These are phyloP conservation scores for Acanthamoeba triangularis DNA, from an alignment of 208 protist species.

Conservation along the genomic window DNA sequence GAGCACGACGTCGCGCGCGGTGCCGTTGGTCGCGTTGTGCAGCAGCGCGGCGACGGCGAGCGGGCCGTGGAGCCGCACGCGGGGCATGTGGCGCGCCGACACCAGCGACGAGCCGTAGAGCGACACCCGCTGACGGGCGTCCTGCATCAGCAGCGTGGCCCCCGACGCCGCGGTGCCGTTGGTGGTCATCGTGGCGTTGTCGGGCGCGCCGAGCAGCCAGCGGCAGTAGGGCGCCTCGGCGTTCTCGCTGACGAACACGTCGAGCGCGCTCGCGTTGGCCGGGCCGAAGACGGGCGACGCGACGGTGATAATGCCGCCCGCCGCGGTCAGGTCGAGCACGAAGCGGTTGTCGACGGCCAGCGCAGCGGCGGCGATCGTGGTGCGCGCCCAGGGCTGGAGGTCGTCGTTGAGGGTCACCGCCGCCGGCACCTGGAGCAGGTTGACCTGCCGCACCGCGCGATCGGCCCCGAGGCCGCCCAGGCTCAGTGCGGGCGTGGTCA, in stretches of 20 bases:
- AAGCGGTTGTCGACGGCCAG: conserved; percentile 9
- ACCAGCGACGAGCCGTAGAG: conserved; percentile 16
- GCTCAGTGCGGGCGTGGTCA: background rate
- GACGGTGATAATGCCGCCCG: background rate
- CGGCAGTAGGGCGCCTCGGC: background rate
- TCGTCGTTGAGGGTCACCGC: background rate
- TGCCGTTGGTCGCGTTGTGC: background rate
- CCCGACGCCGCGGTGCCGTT: background rate
- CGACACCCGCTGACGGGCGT: background rate
- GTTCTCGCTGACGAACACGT: background rate
- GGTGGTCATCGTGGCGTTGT: background rate
- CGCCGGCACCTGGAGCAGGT: background rate
- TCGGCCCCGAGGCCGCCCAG: background rate
- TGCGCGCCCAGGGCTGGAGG: background rate
- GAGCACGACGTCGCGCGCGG: background rate
- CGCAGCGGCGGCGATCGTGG: background rate
- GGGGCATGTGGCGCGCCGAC: conserved; percentile 8
- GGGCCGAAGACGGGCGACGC: background rate
- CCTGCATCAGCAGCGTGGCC: conserved; percentile 16
- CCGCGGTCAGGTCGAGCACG: background rate
- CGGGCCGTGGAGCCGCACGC: background rate
- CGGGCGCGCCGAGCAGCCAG: background rate
- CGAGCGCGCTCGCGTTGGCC: background rate
- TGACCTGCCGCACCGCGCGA: background rate
- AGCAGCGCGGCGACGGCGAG: background rate